phyloP scores from a whole-genome alignment of 2,329 filamentous ascomycete species.

The Dothiorella sarmentorum region DNA sequence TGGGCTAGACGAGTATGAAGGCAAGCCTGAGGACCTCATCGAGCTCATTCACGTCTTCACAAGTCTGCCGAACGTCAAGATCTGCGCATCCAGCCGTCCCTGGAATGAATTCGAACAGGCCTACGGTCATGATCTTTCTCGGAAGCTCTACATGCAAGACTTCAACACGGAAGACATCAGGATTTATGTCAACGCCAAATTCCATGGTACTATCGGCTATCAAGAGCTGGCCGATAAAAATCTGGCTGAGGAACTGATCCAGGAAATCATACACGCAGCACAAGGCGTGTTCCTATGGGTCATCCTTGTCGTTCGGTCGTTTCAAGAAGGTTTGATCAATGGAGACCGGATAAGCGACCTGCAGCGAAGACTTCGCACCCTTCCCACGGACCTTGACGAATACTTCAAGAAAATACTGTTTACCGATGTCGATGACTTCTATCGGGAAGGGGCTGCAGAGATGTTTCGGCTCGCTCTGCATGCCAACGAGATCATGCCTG shows the following conservation, averaged over 20 bases:
- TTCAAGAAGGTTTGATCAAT: slow-evolving; percentile 14
- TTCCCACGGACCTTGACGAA: background rate
- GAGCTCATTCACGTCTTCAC: background rate
- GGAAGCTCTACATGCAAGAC: slow-evolving; percentile 19
- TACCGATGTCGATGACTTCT: background rate
- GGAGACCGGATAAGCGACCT: background rate
- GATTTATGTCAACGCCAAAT: slow-evolving; percentile 5
- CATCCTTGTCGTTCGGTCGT: background rate
- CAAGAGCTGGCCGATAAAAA: background rate
- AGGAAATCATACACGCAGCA: background rate
- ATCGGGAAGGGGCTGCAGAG: background rate
- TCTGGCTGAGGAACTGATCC: background rate
- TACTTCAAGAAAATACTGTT: background rate
- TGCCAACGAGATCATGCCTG: rapidly evolving
- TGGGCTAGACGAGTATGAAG: background rate
- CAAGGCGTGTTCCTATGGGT: slow-evolving; percentile 19
- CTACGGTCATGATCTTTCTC: background rate
- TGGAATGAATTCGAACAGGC: slow-evolving; percentile 21
- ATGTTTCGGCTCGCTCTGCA: background rate
- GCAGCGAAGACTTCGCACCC: background rate
- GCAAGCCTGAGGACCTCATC: background rate
- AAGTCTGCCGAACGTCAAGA: background rate
- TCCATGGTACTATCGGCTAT: too few species aligned
- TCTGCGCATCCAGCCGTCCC: slow-evolving; percentile 21
- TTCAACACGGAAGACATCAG: slow-evolving; percentile 21